Evolutionary conservation across 257 asterid genomes (phyloP).

Genomic region (Coffea eugenioides): DNA sequence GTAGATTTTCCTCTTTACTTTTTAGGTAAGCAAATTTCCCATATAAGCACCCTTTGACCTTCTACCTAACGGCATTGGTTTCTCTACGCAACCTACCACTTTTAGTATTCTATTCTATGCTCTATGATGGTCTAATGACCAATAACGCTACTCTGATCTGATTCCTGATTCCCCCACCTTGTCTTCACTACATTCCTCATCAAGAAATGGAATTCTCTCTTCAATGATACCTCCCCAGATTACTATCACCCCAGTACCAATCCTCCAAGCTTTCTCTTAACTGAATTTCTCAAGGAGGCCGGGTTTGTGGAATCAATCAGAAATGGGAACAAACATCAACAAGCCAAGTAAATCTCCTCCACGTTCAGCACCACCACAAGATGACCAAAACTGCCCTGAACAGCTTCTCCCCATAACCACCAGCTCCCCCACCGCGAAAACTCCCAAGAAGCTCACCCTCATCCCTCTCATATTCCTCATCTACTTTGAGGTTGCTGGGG

Average conservation of each 20-base stretch:
- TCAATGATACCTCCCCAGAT: too few species aligned
- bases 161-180: background rate
- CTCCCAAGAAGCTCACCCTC: slow-evolving; percentile 56
- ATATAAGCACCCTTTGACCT: background rate
- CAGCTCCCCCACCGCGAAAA: slow-evolving; percentile 13
- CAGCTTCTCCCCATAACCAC: slow-evolving; percentile 33
- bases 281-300: background rate
- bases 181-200: background rate
- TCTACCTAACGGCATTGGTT: background rate
- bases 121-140: background rate
- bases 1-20: background rate
- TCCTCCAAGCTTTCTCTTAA: too few species aligned
- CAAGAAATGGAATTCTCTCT: background rate
- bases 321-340: background rate
- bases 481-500: slow-evolving; percentile 89
- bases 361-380: slow-evolving; percentile 11
- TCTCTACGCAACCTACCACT: background rate
- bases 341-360: slow-evolving; percentile 2
- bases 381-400: background rate
- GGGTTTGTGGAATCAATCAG: background rate
- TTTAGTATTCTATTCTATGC: background rate
- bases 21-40: background rate
- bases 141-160: too few species aligned
- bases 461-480: slow-evolving; percentile 79
- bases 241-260: too few species aligned